phyloP scores from a whole-genome alignment of 176 grass and related monocot species.

The Triticum dicoccoides region DNA sequence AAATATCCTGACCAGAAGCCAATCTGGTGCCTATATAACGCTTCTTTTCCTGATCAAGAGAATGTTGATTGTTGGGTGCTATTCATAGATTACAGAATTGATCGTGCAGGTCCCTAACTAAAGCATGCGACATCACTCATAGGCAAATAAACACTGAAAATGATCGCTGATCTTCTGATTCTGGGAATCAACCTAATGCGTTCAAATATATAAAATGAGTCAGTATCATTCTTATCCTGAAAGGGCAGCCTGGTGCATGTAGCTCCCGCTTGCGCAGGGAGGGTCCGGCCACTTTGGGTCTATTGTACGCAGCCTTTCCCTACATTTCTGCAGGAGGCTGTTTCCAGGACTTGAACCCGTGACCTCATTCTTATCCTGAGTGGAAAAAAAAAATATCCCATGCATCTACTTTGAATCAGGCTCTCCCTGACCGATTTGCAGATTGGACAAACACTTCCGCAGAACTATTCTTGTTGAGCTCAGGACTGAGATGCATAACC shows the following conservation, averaged over 20 bases:
- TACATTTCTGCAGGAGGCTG: no score
- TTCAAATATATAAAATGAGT: not conserved
- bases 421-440: not conserved
- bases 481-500: not conserved
- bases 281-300: no score
- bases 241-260: no score
- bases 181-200: not conserved
- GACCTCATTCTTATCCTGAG: not conserved
- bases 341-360: no score
- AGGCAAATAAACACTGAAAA: constrained; percentile 18
- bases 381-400: no score
- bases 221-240: not conserved
- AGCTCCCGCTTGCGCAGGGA: no score
- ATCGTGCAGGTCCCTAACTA: constrained; percentile 3
- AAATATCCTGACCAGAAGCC: constrained; percentile 88
- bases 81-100: not conserved
- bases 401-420: not conserved
- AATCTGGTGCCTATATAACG: constrained; percentile 68
- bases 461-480: not conserved
- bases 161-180: not conserved
- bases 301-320: no score
- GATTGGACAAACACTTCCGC: not conserved
- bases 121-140: not conserved
- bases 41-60: constrained; percentile 58
- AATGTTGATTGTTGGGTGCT: constrained; percentile 1